Conservation (phyloP, 352 stramenopile genomes). For the Globisporangium heterothallicum region DNA sequence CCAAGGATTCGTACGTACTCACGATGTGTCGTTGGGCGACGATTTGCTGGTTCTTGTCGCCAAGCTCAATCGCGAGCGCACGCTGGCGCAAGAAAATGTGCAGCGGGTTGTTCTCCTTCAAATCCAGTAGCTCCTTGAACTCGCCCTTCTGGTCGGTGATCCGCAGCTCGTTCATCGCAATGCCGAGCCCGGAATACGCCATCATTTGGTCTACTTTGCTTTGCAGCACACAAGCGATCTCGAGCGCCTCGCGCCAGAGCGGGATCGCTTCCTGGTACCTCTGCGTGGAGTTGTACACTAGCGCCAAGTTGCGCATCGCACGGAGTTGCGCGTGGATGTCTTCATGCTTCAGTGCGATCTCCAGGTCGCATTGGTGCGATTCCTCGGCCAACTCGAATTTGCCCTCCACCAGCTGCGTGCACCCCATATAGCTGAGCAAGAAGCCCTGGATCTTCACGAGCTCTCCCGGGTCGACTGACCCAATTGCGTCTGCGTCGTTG, state of each 20-base stretch:
- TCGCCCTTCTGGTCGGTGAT: slow-evolving; percentile 7
- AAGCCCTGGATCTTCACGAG: slow-evolving; percentile 38
- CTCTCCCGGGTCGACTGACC: slow-evolving; percentile 12
- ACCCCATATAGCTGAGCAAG: slow-evolving; percentile 40
- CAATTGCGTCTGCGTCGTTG: slow-evolving; percentile 10
- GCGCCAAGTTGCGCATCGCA: slow-evolving; percentile 44
- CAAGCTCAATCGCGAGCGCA: slow-evolving; percentile 31
- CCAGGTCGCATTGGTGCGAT: slow-evolving; percentile 45
- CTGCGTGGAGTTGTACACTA: slow-evolving; percentile 26
- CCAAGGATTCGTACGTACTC: slow-evolving; percentile 40
- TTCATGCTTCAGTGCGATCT: slow-evolving; percentile 40
- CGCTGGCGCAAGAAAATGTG: slow-evolving; percentile 43
- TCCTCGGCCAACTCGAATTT: slow-evolving; percentile 30
- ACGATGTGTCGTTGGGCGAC: slow-evolving; percentile 43
- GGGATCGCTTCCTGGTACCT: slow-evolving; percentile 38
- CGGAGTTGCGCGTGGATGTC: slow-evolving; percentile 50
- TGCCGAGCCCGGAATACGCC: slow-evolving; percentile 39
- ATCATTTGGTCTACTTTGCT: slow-evolving; percentile 35
- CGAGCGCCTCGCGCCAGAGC: slow-evolving; percentile 46
- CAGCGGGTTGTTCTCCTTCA: slow-evolving; percentile 18
- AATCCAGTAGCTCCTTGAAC: slow-evolving; percentile 9
- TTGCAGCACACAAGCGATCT: slow-evolving; percentile 37
- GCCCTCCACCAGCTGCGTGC: slow-evolving; percentile 39
- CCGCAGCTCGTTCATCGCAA: slow-evolving; percentile 27
- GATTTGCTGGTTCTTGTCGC: slow-evolving; percentile 38